These are phyloP conservation scores for Alternaria gansuensis DNA, from an alignment of 2,329 filamentous ascomycete species.

Conservation along the genomic window DNA sequence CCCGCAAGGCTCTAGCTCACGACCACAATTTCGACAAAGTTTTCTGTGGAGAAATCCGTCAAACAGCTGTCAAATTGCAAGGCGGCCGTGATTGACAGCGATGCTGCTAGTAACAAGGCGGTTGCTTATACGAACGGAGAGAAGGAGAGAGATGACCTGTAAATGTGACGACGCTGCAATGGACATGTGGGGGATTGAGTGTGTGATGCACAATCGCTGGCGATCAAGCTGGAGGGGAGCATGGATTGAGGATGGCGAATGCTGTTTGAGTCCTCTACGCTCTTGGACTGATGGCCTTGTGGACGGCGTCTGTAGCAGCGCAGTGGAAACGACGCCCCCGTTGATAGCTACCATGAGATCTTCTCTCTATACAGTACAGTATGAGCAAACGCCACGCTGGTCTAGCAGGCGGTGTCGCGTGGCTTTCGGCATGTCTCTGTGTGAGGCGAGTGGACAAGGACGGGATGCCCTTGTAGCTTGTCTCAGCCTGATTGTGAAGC, in stretches of 20 bases:
- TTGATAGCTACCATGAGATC: conserved; percentile 4
- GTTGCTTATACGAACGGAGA: conserved; percentile 4
- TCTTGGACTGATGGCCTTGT: conserved; percentile 1
- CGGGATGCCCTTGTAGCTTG: conserved; percentile 30
- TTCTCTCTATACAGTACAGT: neutral
- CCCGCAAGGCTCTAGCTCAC: conserved; percentile 49
- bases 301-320: conserved; percentile 2
- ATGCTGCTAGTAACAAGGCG: conserved; percentile 10
- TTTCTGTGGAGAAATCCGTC: conserved; percentile 41
- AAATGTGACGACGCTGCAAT: conserved; percentile 6
- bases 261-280: conserved; percentile 6
- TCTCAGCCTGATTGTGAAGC: conserved; percentile 37
- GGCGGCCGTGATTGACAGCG: conserved; percentile 25
- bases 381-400: conserved; percentile 14
- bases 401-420: conserved; percentile 18
- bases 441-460: conserved; percentile 25
- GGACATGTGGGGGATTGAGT: neutral
- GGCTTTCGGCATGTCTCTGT: conserved; percentile 22
- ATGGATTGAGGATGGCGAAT: conserved; percentile 16
- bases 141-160: conserved; percentile 4
- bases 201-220: conserved; percentile 8
- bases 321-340: neutral
- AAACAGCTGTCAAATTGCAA: conserved; percentile 29
- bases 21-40: conserved; percentile 43
- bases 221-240: conserved; percentile 7